Evolutionary conservation across 306 rosid genomes (phyloP).

Genomic region (Astragalus membranaceus): DNA sequence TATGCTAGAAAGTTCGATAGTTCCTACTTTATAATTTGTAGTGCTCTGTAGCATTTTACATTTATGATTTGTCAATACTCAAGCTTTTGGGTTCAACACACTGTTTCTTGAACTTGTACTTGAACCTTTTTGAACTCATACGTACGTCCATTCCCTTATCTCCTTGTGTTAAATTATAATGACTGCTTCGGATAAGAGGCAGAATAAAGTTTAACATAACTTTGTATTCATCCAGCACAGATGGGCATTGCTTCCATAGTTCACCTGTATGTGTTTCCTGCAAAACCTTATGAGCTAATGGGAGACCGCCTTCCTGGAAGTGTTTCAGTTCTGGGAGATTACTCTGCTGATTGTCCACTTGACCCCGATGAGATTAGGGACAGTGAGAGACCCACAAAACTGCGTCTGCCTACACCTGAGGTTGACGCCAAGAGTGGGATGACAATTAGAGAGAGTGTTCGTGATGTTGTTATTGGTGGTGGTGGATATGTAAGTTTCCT

Average conservation of each 20-base stretch:
- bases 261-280: constrained; percentile 92
- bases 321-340: constrained; percentile 95
- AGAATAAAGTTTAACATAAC: constrained; percentile 46
- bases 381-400: constrained; percentile 93
- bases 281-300: constrained; percentile 94
- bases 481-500: constrained; percentile 81
- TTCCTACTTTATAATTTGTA: constrained; percentile 2
- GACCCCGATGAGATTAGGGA: constrained; percentile 99
- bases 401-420: constrained; percentile 87
- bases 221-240: constrained; percentile 71
- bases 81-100: constrained; percentile 13
- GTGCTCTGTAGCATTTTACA: constrained; percentile 17
- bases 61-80: constrained; percentile 15
- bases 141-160: constrained; percentile 11
- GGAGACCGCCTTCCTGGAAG: constrained; percentile 77
- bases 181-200: constrained; percentile 27
- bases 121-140: constrained; percentile 15
- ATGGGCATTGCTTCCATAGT: constrained; percentile 94
- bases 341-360: constrained; percentile 86
- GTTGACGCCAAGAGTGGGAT: constrained; percentile 64
- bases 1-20: constrained; percentile 9
- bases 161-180: constrained; percentile 23
- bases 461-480: constrained; percentile 88
- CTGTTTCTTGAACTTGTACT: constrained; percentile 21
- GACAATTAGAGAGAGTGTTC: constrained; percentile 92